A percentile compares a stretch with the other conserved stretches of the same genome.
Conservation (phyloP, 2,329 filamentous ascomycete genomes). For the Tolypocladium amazonense region DNA sequence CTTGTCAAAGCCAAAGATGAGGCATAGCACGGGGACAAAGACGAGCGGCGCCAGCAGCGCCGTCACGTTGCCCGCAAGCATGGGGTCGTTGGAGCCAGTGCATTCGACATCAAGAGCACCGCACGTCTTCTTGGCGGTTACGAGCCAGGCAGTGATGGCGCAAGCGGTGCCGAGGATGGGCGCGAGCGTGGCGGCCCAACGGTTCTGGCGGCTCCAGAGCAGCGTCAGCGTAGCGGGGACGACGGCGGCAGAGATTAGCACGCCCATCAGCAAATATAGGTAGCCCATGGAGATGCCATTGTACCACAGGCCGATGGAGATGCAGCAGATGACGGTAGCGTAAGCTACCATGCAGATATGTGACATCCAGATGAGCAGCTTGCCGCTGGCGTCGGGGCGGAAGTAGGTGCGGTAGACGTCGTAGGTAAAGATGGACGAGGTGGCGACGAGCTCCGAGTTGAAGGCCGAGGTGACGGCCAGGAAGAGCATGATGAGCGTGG, state of each 20-base stretch:
- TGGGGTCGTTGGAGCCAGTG: conserved; percentile 74
- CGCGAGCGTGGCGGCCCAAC: conserved; percentile 56
- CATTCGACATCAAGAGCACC: conserved; percentile 59
- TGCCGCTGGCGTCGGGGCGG: conserved; percentile 65
- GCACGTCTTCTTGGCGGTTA: conserved; percentile 59
- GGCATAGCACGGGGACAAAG: conserved; percentile 67
- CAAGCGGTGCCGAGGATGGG: conserved; percentile 57
- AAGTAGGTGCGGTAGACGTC: conserved; percentile 84
- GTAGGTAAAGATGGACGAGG: conserved; percentile 79
- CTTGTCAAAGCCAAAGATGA: conserved; percentile 46
- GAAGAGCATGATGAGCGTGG: conserved; percentile 72
- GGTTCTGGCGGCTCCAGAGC: conserved; percentile 70
- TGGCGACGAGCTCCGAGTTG: conserved; percentile 75
- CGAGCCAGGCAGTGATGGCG: conserved; percentile 64
- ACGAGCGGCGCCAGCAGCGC: conserved; percentile 68
- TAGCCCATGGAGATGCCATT: conserved; percentile 80
- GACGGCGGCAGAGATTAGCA: conserved; percentile 78
- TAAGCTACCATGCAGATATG: conserved; percentile 60
- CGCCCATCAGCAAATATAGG: conserved; percentile 82
- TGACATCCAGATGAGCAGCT: conserved; percentile 70
- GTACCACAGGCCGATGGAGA: conserved; percentile 65
- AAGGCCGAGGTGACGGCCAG: conserved; percentile 83
- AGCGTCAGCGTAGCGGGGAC: conserved; percentile 73
- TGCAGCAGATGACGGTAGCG: conserved; percentile 64
- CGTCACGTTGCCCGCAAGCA: conserved; percentile 79